Conservation (phyloP, 176 grass and related monocot genomes). For the Oryza meyeriana region DNA sequence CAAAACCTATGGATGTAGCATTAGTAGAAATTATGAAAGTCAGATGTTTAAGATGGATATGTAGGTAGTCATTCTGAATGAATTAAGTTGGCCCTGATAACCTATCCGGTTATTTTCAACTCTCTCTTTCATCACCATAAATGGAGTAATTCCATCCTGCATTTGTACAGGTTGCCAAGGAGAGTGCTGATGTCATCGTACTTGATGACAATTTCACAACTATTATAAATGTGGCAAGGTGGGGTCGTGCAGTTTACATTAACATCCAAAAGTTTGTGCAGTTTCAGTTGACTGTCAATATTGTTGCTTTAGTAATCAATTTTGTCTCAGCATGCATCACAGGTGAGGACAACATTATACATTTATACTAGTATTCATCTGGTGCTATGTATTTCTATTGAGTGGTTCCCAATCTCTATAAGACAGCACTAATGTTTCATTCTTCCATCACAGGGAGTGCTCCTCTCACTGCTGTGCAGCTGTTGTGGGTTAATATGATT, state of each 20-base stretch:
- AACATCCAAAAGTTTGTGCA: conserved; percentile 97
- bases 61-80: not conserved
- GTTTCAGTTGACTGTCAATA: conserved; percentile 90
- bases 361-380: not conserved
- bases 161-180: conserved; percentile 71
- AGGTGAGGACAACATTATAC: conserved; percentile 24
- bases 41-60: not conserved
- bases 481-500: conserved; percentile 99
- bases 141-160: not conserved
- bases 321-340: conserved; percentile 82
- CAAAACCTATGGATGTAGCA: conserved; percentile 4
- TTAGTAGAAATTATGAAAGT: conserved; percentile 4
- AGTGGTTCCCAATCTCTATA: not conserved
- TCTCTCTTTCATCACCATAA: not conserved
- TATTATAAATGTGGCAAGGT: conserved; percentile 73
- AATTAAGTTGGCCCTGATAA: not conserved
- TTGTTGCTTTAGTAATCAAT: conserved; percentile 83
- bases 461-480: conserved; percentile 90
- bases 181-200: conserved; percentile 83
- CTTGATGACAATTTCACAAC: conserved; percentile 88
- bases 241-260: conserved; percentile 86
- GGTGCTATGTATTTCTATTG: not conserved
- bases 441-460: conserved; percentile 52
- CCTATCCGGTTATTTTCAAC: not conserved
- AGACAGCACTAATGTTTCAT: conserved; percentile 1